Base-by-base conservation (phyloP, 1,284 basidiomycete genomes). In the Ceratobasidium sp. region DNA sequence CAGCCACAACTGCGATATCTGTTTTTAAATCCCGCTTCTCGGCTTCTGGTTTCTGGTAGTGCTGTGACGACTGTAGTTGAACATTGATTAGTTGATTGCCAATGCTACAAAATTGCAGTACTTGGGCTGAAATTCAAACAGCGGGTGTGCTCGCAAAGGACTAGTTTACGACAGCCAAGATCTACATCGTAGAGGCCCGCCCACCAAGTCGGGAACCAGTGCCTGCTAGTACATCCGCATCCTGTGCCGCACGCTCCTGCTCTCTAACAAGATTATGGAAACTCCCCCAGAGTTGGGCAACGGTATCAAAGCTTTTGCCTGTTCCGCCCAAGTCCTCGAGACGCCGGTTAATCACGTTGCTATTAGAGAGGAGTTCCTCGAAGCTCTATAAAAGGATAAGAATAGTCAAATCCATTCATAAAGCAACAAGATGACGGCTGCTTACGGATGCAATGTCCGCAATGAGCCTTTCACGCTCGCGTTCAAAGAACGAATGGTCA, bases 251-350 rank as follows among this genome's bases (percentile, higher is more conserved):
- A 33, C 76, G 78, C 59, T 73, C 75, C 69, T 82, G 82, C 46
- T 80, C 82, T 21, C 82, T 83, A 88, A 93, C 93, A 72, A 94
- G 81, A 68, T 87, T 80, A 73, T 91, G 87, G 74, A 95, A 93
- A 69, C 84, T 86, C 56, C 87, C 83, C 95, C 95, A 98, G 23
- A 98, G 82, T 2, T 85, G 81, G 1, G 93, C 90, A 56, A 97
- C 94, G 0, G 91, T 94, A 64, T 90, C 87, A 77, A 97, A 96
- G 80, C 97, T 95, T 71, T 88, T 88, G 3, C 95, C 94, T 82
- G 97, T 95, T 8, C 90, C 89, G 41, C 92, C 82, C 0, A 93
- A 90, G 76, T 97, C 93, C 78, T 98, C 95, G 2, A 97, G 82
- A 75, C 93, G 95, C 69, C 95, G 86, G 77, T 97, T 97, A 19